Base-by-base conservation (phyloP, 176 grass and related monocot genomes). In the Themeda triandra region DNA sequence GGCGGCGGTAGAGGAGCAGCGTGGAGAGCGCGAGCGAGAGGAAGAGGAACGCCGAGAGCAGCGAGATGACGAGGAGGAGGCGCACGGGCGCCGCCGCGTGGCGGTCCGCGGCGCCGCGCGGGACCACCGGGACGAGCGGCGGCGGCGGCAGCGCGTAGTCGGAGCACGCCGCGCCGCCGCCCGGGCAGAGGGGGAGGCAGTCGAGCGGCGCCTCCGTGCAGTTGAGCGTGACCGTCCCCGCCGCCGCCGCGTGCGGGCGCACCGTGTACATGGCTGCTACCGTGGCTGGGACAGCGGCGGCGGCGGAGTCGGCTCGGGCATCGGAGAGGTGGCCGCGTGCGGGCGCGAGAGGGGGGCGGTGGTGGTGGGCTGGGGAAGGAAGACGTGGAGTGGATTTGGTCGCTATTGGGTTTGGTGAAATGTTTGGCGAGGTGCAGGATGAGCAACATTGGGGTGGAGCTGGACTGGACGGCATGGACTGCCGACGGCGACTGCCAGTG, bases 1-100 rank as follows among this genome's bases (percentile, higher is more conserved):
- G 67, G 79, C 79, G 88, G 83, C 90, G 90, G 82, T 88, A 88
- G 82, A 88, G 90, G 44, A 92, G 56, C 30, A 92, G 45, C 66
- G 86, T 82, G 66, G 86, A 64, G 82, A 85, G 49, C 14, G 66
- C 71, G 82, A 92, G 78, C 37, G 78, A 86, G 86, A 92, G 58
- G 90, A 92, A 88, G 42, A 92, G 82, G 82, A 83, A 85, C 36
- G 63, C 86, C 58, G 90, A 88, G 66, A 92, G 66, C 2, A 92
- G 73, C 40, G 86, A 82, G 71, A 86, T 44, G 56, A 62, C 60
- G 73, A 92, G 82, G 56, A 88, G 86, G 78, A 92, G 86, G 64
- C 78, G 90, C 13, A 83, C 73, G 59, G 86, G 86, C 54, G 81
- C 53, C 54, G 81, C 53, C 72, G 81, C 41, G 77, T 78, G 82